A percentile compares a stretch with the other conserved stretches of the same genome.
These are phyloP conservation scores for Citrus unshiu DNA, from an alignment of 345 rosid species.

Conservation along the genomic window DNA sequence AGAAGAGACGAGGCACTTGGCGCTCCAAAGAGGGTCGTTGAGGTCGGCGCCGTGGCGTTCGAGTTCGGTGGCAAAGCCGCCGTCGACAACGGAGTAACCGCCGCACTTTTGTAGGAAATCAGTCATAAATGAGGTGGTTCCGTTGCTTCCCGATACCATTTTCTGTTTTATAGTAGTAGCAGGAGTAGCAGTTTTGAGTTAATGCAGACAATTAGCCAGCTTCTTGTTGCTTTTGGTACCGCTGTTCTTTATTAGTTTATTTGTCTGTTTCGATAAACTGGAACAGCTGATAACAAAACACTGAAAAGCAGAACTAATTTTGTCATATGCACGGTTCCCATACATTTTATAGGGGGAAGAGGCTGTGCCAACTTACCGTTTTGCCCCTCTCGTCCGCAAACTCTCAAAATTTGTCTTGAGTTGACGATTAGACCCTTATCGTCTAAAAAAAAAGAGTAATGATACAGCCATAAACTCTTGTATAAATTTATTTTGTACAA, in stretches of 20 bases:
- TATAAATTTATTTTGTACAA: no score
- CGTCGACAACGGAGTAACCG: slow-evolving; percentile 76
- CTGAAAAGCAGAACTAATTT: neutral
- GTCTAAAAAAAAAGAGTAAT: no score
- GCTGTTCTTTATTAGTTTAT: no score
- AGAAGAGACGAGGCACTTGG: slow-evolving; percentile 77
- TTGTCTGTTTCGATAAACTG: neutral
- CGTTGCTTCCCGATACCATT: slow-evolving; percentile 36
- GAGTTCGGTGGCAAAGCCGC: slow-evolving; percentile 93
- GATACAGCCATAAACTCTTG: no score
- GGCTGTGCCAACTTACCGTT: neutral
- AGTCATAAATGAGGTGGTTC: slow-evolving; percentile 31
- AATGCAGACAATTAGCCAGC: no score
- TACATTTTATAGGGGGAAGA: neutral
- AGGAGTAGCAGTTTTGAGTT: neutral
- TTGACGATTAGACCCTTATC: no score
- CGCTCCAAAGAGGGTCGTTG: slow-evolving; percentile 96
- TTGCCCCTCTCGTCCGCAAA: neutral
- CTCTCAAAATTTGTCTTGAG: no score
- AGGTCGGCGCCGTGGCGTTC: slow-evolving; percentile 87
- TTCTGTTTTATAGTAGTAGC: neutral
- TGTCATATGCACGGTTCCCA: no score
- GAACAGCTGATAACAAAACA: neutral
- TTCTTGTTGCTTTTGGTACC: no score
- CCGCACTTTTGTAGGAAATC: slow-evolving; percentile 69